phyloP scores from a whole-genome alignment of 805 yeast species.

The Tetrapisispora pingtungensis region DNA sequence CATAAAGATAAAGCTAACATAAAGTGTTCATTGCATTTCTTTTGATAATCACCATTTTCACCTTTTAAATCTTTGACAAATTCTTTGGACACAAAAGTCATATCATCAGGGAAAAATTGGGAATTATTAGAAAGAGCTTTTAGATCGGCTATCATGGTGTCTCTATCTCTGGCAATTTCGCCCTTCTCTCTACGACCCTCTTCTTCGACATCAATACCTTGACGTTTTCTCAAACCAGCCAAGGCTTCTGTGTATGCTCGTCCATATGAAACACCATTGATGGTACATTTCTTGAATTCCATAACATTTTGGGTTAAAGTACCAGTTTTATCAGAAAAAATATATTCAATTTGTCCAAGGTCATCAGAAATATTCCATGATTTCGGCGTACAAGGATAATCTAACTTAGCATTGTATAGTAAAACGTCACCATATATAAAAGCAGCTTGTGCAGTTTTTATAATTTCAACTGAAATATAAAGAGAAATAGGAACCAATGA shows the following conservation, averaged over 20 bases:
- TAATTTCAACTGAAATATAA: conserved; percentile 73
- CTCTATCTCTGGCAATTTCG: conserved; percentile 47
- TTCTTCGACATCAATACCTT: conserved; percentile 63
- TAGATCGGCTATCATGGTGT: conserved; percentile 43
- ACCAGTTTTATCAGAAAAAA: conserved; percentile 79
- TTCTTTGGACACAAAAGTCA: conserved; percentile 60
- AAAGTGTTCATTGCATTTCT: conserved; percentile 56
- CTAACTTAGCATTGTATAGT: conserved; percentile 59
- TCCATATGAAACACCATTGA: conserved; percentile 65
- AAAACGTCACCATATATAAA: conserved; percentile 68
- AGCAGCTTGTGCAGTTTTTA: conserved; percentile 73
- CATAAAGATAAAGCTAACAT: conserved; percentile 70
- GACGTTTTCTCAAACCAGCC: conserved; percentile 68
- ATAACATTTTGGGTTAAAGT: conserved; percentile 75
- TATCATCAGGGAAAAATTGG: conserved; percentile 44
- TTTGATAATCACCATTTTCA: conserved; percentile 35
- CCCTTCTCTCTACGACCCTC: conserved; percentile 44
- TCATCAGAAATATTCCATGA: conserved; percentile 84
- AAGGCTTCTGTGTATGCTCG: conserved; percentile 76
- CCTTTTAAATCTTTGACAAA: conserved; percentile 54
- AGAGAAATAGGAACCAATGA: conserved; percentile 76
- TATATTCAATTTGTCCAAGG: conserved; percentile 76
- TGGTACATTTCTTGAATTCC: conserved; percentile 78
- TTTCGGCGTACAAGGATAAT: conserved; percentile 77
- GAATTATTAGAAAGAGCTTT: conserved; percentile 31